Conservation (phyloP, 257 asterid genomes). For the Scutellaria minor region DNA sequence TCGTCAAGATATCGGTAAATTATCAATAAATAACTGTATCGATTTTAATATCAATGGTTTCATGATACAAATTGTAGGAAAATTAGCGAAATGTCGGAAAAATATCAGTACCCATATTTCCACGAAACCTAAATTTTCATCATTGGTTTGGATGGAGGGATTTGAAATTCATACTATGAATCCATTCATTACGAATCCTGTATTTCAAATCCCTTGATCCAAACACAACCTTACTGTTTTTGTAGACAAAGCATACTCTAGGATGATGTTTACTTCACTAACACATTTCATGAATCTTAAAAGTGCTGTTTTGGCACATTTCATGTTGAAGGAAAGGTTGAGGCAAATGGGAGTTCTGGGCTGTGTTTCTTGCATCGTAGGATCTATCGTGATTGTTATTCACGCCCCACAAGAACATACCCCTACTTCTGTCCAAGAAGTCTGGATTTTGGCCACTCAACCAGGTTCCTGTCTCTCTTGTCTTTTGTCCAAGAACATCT, state of each 20-base stretch:
- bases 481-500: neutral
- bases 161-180: too few species aligned
- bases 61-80: too few species aligned
- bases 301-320: conserved; percentile 68
- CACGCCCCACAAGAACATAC: conserved; percentile 72
- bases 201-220: too few species aligned
- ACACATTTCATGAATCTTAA: conserved; percentile 41
- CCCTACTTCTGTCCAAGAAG: conserved; percentile 63
- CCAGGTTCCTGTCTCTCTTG: conserved; percentile 49
- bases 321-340: conserved; percentile 65
- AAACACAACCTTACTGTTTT: too few species aligned
- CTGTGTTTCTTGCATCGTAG: conserved; percentile 65
- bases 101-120: too few species aligned
- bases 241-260: neutral
- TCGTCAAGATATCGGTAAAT: too few species aligned
- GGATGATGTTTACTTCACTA: conserved; percentile 25
- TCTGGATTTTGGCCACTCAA: conserved; percentile 68
- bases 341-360: conserved; percentile 60
- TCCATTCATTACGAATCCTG: too few species aligned
- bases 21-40: too few species aligned
- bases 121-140: too few species aligned
- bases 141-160: too few species aligned
- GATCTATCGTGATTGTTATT: conserved; percentile 68
- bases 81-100: too few species aligned
- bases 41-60: too few species aligned